Conservation (phyloP, 495 filamentous ascomycete genomes). For the Aspergillus heteromorphus region DNA sequence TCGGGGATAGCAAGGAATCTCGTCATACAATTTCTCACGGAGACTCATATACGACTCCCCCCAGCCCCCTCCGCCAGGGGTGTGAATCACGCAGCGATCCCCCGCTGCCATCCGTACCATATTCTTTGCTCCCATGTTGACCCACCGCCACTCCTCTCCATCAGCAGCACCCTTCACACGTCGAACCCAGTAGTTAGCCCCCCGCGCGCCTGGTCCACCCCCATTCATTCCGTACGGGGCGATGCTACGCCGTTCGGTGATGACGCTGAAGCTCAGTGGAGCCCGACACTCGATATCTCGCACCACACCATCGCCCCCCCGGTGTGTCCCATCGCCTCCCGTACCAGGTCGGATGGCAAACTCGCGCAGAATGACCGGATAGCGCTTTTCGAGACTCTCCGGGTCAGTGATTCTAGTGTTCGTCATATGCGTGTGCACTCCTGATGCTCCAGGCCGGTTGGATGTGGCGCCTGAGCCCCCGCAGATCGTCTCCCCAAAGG, state of each 20-base stretch:
- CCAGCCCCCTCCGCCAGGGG: background rate
- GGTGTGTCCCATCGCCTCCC: constrained; percentile 24
- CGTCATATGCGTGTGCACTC: constrained; percentile 93
- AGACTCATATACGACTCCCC: background rate
- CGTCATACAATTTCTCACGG: background rate
- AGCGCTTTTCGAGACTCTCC: constrained; percentile 87
- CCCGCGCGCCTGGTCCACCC: constrained; percentile 5
- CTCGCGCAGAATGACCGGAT: constrained; percentile 76
- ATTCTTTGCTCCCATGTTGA: background rate
- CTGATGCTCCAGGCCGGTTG: constrained; percentile 75
- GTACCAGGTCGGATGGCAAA: constrained; percentile 68
- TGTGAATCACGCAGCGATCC: background rate
- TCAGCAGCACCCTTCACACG: background rate
- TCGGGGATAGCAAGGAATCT: background rate
- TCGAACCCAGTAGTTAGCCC: background rate
- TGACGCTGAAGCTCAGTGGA: constrained; percentile 76
- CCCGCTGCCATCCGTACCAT: background rate
- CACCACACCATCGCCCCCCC: constrained; percentile 32
- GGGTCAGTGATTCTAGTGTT: constrained; percentile 94
- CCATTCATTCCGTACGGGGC: constrained; percentile 59
- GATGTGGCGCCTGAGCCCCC: constrained; percentile 81
- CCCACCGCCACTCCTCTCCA: background rate
- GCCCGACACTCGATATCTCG: constrained; percentile 35
- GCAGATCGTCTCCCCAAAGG: constrained; percentile 80
- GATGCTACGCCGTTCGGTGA: constrained; percentile 79